These are phyloP conservation scores for Falciphora oryzae DNA, from an alignment of 2,329 filamentous ascomycete species.

Conservation along the genomic window DNA sequence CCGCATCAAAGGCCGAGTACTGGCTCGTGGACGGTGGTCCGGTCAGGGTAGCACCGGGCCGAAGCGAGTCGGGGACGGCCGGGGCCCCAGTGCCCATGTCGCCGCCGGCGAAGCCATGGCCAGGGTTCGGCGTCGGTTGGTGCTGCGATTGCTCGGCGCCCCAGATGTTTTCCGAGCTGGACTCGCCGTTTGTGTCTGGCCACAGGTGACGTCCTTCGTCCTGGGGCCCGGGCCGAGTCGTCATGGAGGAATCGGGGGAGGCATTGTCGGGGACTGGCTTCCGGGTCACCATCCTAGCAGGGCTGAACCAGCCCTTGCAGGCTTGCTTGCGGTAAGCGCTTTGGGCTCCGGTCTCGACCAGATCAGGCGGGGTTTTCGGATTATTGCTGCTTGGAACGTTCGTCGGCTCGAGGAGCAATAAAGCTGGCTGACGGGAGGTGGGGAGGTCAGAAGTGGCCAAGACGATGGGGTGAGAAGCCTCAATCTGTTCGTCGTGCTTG, in stretches of 20 bases:
- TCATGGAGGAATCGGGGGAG: neutral
- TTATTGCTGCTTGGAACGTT: neutral
- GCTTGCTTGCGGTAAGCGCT: neutral
- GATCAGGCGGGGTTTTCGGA: neutral
- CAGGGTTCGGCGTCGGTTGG: neutral
- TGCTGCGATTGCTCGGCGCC: neutral
- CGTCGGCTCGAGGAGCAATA: neutral
- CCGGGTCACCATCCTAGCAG: neutral
- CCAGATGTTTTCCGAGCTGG: neutral
- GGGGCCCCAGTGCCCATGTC: neutral
- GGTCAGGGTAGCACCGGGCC: slow-evolving; percentile 22
- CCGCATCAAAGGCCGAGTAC: neutral
- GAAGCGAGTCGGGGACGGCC: slow-evolving; percentile 24
- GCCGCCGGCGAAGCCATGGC: no score
- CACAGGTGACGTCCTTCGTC: neutral
- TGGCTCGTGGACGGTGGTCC: neutral
- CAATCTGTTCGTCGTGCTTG: neutral
- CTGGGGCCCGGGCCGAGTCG: no score
- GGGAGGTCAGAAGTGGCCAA: neutral
- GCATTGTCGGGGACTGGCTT: neutral
- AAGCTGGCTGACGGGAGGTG: neutral
- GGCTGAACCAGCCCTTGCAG: neutral
- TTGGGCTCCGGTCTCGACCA: neutral
- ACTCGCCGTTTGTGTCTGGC: neutral
- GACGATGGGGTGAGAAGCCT: neutral